phyloP scores from a whole-genome alignment of 2,329 filamentous ascomycete species.

The Fusarium tuaranense region DNA sequence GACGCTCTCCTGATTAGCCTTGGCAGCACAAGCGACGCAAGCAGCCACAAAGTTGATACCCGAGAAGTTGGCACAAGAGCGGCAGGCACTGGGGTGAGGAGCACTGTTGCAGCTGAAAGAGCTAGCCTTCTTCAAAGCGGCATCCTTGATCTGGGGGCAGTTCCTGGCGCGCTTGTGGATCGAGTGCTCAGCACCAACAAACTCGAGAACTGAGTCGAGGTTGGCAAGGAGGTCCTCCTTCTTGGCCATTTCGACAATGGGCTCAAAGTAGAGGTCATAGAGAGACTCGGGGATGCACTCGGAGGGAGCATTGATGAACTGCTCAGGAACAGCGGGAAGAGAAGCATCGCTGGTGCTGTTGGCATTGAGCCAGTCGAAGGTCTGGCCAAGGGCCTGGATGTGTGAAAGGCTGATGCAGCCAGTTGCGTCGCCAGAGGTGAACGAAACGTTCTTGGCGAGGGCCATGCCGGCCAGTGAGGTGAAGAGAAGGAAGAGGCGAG shows the following conservation, averaged over 20 bases:
- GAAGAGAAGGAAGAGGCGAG: slow-evolving; percentile 8
- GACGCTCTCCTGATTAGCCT: slow-evolving; percentile 24
- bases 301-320: slow-evolving; percentile 16
- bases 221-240: slow-evolving; percentile 21
- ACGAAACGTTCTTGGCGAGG: slow-evolving; percentile 12
- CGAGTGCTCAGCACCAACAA: neutral
- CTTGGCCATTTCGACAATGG: slow-evolving; percentile 27
- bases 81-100: slow-evolving; percentile 11
- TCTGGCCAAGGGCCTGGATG: slow-evolving; percentile 25
- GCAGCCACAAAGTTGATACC: slow-evolving; percentile 22
- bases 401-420: slow-evolving; percentile 23
- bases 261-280: slow-evolving; percentile 28
- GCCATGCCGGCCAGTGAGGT: slow-evolving; percentile 3
- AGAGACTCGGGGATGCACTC: slow-evolving; percentile 27
- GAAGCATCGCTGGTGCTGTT: neutral
- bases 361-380: slow-evolving; percentile 9
- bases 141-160: slow-evolving; percentile 21
- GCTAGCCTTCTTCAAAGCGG: neutral
- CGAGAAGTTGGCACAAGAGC: slow-evolving; percentile 23
- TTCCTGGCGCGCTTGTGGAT: slow-evolving; percentile 13
- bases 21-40: slow-evolving; percentile 25
- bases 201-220: slow-evolving; percentile 1
- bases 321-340: slow-evolving; percentile 12
- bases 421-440: neutral
- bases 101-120: slow-evolving; percentile 25